Percentiles rank a stretch among this genome's conserved stretches.
Evolutionary conservation across 2,329 filamentous ascomycete species (phyloP).

Genomic region (Podosphaera fusca): DNA sequence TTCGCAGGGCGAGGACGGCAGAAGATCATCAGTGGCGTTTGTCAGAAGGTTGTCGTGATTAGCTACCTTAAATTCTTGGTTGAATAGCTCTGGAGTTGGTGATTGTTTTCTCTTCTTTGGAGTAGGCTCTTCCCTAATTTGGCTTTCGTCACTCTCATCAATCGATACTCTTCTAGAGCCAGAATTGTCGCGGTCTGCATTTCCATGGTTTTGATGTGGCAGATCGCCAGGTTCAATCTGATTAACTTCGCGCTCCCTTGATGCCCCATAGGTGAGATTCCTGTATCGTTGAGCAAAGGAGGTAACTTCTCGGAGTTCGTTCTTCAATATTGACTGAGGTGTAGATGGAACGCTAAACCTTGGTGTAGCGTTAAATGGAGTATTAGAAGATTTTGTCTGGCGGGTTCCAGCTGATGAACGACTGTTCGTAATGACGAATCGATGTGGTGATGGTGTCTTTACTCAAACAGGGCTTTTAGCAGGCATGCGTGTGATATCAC

Average conservation of each 20-base stretch:
- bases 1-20: constrained; percentile 8
- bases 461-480: constrained; percentile 3
- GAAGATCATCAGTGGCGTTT: constrained; percentile 3
- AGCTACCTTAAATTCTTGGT: constrained; percentile 1
- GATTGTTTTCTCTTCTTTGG: constrained; percentile 14
- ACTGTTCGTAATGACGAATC: constrained; percentile 16
- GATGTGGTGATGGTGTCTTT: constrained; percentile 18
- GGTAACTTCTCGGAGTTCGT: constrained; percentile 8
- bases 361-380: constrained; percentile 16
- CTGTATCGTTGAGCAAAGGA: not conserved
- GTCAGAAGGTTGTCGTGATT: constrained; percentile 2
- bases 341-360: constrained; percentile 15
- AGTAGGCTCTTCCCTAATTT: constrained; percentile 5
- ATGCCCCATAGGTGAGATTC: not conserved
- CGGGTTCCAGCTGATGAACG: constrained; percentile 7
- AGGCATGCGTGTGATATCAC: too few relatives aligned
- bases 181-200: constrained; percentile 6
- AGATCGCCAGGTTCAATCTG: not conserved
- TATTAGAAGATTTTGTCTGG: constrained; percentile 7
- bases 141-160: constrained; percentile 8
- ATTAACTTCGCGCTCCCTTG: not conserved
- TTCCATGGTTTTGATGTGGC: constrained; percentile 6
- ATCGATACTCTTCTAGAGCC: constrained; percentile 6
- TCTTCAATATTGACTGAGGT: constrained; percentile 9
- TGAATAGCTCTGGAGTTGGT: constrained; percentile 5